phyloP scores from a whole-genome alignment of 2,329 filamentous ascomycete genomes.

The Reticulascus tulasneorum region DNA sequence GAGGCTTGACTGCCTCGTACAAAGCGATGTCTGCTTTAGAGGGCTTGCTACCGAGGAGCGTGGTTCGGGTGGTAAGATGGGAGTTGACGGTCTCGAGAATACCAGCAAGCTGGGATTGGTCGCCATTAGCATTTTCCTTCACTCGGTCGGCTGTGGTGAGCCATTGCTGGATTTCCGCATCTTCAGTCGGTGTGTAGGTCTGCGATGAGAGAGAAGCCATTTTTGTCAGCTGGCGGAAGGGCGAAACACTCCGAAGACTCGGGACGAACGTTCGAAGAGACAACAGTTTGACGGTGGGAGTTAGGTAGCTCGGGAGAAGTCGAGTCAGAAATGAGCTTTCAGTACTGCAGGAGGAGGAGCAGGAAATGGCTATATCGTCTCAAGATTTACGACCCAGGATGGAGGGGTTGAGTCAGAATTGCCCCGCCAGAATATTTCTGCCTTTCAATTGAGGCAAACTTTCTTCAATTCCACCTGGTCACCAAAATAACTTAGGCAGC shows the following conservation, averaged over 20 bases:
- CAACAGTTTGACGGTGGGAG: no score
- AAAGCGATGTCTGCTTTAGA: slow-evolving; percentile 82
- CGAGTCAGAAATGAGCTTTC: no score
- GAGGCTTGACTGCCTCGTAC: slow-evolving; percentile 72
- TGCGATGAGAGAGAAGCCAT: slow-evolving; percentile 64
- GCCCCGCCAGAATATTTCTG: no score
- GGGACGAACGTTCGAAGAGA: slow-evolving; percentile 34
- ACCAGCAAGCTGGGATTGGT: slow-evolving; percentile 58
- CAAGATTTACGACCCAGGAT: no score
- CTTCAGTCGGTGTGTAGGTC: slow-evolving; percentile 73
- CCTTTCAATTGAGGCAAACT: no score
- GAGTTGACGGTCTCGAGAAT: slow-evolving; percentile 78
- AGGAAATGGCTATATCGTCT: no score
- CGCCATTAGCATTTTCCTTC: slow-evolving; percentile 44
- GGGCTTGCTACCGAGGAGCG: slow-evolving; percentile 83
- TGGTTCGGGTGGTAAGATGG: slow-evolving; percentile 84
- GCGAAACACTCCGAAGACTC: slow-evolving; percentile 30
- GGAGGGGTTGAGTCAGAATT: no score
- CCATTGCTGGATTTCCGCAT: slow-evolving; percentile 88
- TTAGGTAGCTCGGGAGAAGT: no score
- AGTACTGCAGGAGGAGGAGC: no score
- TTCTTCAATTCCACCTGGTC: no score
- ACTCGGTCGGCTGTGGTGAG: slow-evolving; percentile 72
- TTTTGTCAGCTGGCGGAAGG: slow-evolving; percentile 39
- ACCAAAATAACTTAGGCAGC: no score